phyloP scores from a whole-genome alignment of 495 filamentous ascomycete genomes.

The Aspergillus bridgeri region DNA sequence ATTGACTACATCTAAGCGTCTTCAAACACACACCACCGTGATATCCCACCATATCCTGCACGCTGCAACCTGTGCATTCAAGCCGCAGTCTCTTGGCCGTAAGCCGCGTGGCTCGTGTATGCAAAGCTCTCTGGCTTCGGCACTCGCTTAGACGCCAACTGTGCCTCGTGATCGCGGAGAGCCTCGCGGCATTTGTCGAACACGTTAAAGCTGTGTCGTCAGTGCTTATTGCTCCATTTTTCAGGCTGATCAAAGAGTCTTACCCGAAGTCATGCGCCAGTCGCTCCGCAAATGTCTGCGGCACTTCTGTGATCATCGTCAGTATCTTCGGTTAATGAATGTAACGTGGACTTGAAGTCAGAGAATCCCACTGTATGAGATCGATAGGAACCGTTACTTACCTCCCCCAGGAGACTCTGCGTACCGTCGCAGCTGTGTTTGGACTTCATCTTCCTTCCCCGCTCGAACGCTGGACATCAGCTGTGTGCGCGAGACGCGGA shows the following conservation, averaged over 20 bases:
- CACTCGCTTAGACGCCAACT: not conserved
- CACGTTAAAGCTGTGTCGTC: not conserved
- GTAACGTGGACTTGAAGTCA: not conserved
- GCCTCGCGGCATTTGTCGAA: not conserved
- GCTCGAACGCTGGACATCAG: slow-evolving; percentile 22
- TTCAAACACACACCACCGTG: no score
- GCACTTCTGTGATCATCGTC: not conserved
- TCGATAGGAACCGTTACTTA: not conserved
- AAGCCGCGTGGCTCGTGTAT: not conserved
- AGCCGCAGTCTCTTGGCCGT: not conserved
- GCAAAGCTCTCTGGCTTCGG: not conserved
- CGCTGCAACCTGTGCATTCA: not conserved
- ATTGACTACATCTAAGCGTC: not conserved
- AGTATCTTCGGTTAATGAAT: not conserved
- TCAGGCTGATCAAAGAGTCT: not conserved
- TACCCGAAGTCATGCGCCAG: not conserved
- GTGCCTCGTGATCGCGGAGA: not conserved
- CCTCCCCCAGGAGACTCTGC: slow-evolving; percentile 5
- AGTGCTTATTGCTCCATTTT: not conserved
- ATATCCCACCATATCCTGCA: no score
- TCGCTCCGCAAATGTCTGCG: not conserved
- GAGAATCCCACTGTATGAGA: not conserved
- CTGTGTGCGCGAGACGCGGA: slow-evolving; percentile 36
- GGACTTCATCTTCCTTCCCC: slow-evolving; percentile 15
- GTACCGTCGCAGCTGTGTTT: slow-evolving; percentile 14